Percentiles rank a stretch among this genome's conserved stretches.
Evolutionary conservation across 1,139 yeast species (phyloP).

Genomic region (Geotrichum australiense): DNA sequence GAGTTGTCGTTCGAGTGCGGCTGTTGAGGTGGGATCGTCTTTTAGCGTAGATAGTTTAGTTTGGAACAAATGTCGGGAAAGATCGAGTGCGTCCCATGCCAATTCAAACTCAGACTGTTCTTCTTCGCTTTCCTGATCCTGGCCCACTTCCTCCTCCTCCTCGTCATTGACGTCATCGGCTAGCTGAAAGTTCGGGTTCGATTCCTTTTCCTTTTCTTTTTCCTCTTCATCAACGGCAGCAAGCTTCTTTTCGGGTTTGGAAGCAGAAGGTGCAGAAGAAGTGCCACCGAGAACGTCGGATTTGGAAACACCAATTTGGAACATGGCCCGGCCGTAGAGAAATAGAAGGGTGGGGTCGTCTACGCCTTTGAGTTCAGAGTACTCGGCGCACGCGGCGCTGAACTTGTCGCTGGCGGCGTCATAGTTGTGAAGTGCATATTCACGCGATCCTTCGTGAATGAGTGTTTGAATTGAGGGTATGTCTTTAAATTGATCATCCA

Average conservation of each 20-base stretch:
- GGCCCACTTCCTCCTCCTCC: slow-evolving; percentile 34
- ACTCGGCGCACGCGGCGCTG: slow-evolving; percentile 65
- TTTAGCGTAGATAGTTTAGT: slow-evolving; percentile 34
- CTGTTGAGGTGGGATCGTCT: slow-evolving; percentile 19
- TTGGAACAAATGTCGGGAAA: slow-evolving; percentile 61
- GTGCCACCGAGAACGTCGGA: slow-evolving; percentile 68
- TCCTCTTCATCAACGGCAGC: slow-evolving; percentile 39
- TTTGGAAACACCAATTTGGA: slow-evolving; percentile 65
- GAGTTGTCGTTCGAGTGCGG: slow-evolving; percentile 43
- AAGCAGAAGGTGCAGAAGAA: neutral
- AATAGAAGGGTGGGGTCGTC: slow-evolving; percentile 68
- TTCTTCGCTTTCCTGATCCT: slow-evolving; percentile 38
- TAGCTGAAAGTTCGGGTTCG: slow-evolving; percentile 15
- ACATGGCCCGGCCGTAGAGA: slow-evolving; percentile 74
- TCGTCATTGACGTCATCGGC: slow-evolving; percentile 36
- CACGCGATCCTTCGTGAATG: slow-evolving; percentile 53
- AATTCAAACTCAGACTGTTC: slow-evolving; percentile 71
- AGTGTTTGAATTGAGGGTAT: slow-evolving; percentile 43
- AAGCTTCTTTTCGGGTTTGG: slow-evolving; percentile 5
- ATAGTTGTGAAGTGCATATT: slow-evolving; percentile 55
- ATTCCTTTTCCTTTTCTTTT: slow-evolving; percentile 19
- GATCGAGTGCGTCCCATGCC: slow-evolving; percentile 82
- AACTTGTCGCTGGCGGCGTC: slow-evolving; percentile 65
- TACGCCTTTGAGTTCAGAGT: slow-evolving; percentile 44
- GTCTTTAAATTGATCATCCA: no score